Evolutionary conservation across 2,329 filamentous ascomycete species (phyloP), one percentile per base, ranked within the genome.

Genomic region (Hypoxylon sp.): DNA sequence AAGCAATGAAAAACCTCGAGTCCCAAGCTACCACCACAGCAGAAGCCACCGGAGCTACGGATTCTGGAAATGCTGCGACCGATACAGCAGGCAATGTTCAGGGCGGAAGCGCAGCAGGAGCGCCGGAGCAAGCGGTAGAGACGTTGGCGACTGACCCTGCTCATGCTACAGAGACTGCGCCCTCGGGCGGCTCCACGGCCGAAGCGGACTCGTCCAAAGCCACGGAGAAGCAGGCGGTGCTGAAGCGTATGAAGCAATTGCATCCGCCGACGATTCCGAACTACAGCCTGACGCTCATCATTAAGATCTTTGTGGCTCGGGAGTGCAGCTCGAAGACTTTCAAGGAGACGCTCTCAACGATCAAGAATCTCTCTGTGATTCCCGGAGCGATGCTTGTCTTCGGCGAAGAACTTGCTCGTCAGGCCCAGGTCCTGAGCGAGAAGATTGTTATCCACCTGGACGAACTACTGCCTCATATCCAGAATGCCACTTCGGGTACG

Each of bases 281-380:
- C 24, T 85, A 92, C 71, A 97, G 98, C 72, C 83, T 99, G 54
- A 91, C 90, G 56, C 81, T 98, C 55, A 92, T 99, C n/a, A 91
- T 98, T 67, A 95, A 95, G 72, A 97, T 99, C 55, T 90, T 99
- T 65, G 92, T 96, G 38, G 94, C 94, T 62, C 89, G 93, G 45
- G 95, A 99, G 75, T 99, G 95, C 77, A 97, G 92, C 71, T 93
- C 91, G 62, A 97, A 97, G 80, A 98, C 95, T 0, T 99, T 99
- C 82, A 91, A 95, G 72, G 96, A 98, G 74, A 98, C 95, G 0
- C 84, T 99, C 50, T 95, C 94, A 13, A 96, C 96, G n/a, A 97
- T 99, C 80, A 98, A 97, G 78, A 97, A 98, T 70, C 83, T 99
- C 38, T 98, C 93, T 4, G 88, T 91, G 33, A 95, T 99, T 59